phyloP scores from a whole-genome alignment of 345 rosid genomes.

The Euphorbia tirucalli region DNA sequence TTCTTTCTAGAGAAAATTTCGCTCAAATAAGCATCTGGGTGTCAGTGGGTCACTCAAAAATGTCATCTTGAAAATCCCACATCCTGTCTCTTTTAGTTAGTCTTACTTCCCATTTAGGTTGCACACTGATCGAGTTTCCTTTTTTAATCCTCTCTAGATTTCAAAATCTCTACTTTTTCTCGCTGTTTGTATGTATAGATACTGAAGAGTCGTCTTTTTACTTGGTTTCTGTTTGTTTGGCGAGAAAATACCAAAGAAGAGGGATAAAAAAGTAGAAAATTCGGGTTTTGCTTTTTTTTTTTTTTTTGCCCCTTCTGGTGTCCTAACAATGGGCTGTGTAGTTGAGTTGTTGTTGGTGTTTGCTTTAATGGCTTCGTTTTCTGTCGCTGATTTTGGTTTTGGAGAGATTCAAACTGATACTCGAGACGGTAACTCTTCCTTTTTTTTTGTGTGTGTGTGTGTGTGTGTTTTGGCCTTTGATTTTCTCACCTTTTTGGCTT shows the following conservation, averaged over 20 bases:
- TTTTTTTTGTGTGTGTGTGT: not conserved
- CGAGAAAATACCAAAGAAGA: not conserved
- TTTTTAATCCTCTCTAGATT: not conserved
- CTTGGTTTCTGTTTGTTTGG: not conserved
- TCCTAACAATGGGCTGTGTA: slow-evolving; percentile 39
- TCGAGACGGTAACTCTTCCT: slow-evolving; percentile 52
- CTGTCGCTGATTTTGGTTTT: slow-evolving; percentile 21
- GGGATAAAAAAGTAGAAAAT: too few species aligned
- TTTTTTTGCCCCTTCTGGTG: too few species aligned
- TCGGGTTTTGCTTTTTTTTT: not conserved
- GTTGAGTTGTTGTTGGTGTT: slow-evolving; percentile 33
- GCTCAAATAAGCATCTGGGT: not conserved
- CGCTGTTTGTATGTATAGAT: not conserved
- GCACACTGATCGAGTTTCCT: slow-evolving; percentile 1
- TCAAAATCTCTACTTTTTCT: not conserved
- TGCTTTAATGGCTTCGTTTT: slow-evolving; percentile 42
- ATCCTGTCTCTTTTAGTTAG: not conserved
- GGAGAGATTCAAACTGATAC: slow-evolving; percentile 24
- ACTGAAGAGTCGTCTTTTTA: not conserved
- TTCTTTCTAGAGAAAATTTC: not conserved
- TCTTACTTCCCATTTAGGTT: not conserved
- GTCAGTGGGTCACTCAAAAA: not conserved
- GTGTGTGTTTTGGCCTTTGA: too few species aligned
- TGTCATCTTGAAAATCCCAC: not conserved
- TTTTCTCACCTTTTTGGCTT: too few species aligned